These are phyloP conservation scores for Byssochlamys sp. DNA, from an alignment of 2,329 filamentous ascomycete genomes.

Conservation along the genomic window DNA sequence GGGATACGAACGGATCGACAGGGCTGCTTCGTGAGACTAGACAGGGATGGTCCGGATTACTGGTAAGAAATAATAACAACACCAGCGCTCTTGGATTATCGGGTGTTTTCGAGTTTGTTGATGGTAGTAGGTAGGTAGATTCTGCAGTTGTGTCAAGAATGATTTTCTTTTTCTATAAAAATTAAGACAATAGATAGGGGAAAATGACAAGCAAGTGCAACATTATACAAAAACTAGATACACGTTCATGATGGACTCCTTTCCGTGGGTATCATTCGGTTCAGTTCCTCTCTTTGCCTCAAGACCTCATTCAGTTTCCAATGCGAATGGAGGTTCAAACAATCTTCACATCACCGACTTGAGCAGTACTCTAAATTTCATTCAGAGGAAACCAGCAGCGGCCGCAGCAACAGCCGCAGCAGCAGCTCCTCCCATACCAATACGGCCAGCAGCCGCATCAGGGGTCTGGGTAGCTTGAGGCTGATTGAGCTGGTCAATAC, in stretches of 20 bases:
- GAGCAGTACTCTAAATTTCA: neutral
- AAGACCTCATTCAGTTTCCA: neutral
- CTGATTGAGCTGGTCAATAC: slow-evolving; percentile 9
- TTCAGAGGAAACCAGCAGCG: neutral
- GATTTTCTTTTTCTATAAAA: too few species aligned
- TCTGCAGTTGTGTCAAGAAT: too few species aligned
- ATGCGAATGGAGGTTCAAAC: neutral
- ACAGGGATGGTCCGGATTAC: too few species aligned
- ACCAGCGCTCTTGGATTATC: too few species aligned
- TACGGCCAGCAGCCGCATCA: slow-evolving; percentile 3
- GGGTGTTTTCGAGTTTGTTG: too few species aligned
- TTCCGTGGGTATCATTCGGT: neutral
- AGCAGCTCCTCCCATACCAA: slow-evolving; percentile 12
- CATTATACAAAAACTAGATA: neutral
- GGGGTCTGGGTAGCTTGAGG: slow-evolving; percentile 7
- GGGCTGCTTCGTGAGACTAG: too few species aligned
- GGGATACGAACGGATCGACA: too few species aligned
- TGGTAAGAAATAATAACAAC: too few species aligned
- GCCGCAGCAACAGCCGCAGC: slow-evolving; percentile 31
- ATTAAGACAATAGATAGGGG: too few species aligned
- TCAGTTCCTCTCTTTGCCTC: neutral
- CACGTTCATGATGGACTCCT: neutral
- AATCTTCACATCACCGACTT: neutral
- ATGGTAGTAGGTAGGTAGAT: too few species aligned
- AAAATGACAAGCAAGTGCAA: too few species aligned